Evolutionary conservation across 805 yeast genomes (phyloP), one percentile per base, ranked within the genome.

Genomic region (Wickerhamomyces kurtzmanii): DNA sequence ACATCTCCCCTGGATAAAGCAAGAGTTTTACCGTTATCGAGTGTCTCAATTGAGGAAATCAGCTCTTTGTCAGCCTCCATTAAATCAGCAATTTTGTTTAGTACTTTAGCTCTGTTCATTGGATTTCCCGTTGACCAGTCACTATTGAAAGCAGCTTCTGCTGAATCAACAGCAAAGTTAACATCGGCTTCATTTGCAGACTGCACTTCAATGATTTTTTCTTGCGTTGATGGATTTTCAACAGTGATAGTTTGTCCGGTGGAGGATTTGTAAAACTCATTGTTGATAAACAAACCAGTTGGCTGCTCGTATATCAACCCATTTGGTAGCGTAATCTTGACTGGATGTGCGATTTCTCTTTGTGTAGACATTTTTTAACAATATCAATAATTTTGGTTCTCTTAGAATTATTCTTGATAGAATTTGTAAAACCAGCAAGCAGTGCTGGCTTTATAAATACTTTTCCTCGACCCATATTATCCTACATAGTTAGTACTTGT

Each of bases 281-380:
- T 83, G 63, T 84, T 79, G 53, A 87, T 84, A 66, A 83, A 87
- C 43, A 87, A 60, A 38, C 96, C 96, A 8, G 81, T 76, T 43
- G 95, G 95, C 60, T 82, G 93, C 28, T 71, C 65, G 48, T 78
- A 80, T 20, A 63, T 57, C 18, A 58, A 40, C 16, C 87, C 87
- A 38, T 74, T 77, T 36, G 87, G 86, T 34, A 75, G 57, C 7
- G 65, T 67, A 38, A 78, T 53, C 19, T 57, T 57, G 8, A 62
- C 59, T 4, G 66, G 31, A 25, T 43, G 38, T 10, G 57, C 55
- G 12, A 32, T 14, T 26, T 43, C 27, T 33, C 50, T 39, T 17
- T 27, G 32, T 24, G 45, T 27, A n/a, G 38, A 14, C 24, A 42
- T 12, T 5, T 20, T 27, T 30, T 34, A n/a, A 14, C 14, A n/a